phyloP scores from a whole-genome alignment of 2,329 filamentous ascomycete species.

The Aspergillus aculeatinus region DNA sequence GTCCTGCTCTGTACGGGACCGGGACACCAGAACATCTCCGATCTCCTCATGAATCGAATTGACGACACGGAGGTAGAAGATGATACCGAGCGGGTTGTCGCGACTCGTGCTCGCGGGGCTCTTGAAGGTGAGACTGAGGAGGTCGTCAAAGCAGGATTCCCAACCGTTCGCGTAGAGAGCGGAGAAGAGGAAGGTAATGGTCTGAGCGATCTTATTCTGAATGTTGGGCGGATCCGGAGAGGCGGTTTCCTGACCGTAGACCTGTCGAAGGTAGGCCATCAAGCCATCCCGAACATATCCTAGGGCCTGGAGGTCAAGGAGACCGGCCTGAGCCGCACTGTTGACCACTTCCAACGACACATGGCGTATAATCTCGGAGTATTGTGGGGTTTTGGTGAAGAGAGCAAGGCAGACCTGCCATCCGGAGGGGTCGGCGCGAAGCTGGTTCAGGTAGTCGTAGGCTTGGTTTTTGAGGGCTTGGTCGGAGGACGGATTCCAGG shows the following conservation, averaged over 20 bases:
- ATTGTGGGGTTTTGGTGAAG: slow-evolving; percentile 74
- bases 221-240: slow-evolving; percentile 70
- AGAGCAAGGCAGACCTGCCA: slow-evolving; percentile 88
- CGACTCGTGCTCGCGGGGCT: slow-evolving; percentile 56
- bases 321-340: slow-evolving; percentile 78
- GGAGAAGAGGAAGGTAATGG: slow-evolving; percentile 89
- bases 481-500: slow-evolving; percentile 77
- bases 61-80: slow-evolving; percentile 85
- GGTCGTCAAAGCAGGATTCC: slow-evolving; percentile 88
- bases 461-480: slow-evolving; percentile 76
- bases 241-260: slow-evolving; percentile 63
- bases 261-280: slow-evolving; percentile 74
- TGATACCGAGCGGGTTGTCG: slow-evolving; percentile 72
- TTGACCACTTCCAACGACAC: slow-evolving; percentile 92
- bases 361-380: slow-evolving; percentile 81
- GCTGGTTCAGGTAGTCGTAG: slow-evolving; percentile 60
- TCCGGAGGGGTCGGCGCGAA: slow-evolving; percentile 77
- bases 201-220: slow-evolving; percentile 97
- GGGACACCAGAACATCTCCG: slow-evolving; percentile 81
- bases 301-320: slow-evolving; percentile 71
- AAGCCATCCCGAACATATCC: slow-evolving; percentile 76
- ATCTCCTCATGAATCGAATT: slow-evolving; percentile 95
- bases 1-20: slow-evolving; percentile 75
- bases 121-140: slow-evolving; percentile 70
- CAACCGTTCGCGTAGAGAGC: slow-evolving; percentile 82